These are phyloP conservation scores for Cladosporium sp. DNA, from an alignment of 2,329 filamentous ascomycete species.

Conservation along the genomic window DNA sequence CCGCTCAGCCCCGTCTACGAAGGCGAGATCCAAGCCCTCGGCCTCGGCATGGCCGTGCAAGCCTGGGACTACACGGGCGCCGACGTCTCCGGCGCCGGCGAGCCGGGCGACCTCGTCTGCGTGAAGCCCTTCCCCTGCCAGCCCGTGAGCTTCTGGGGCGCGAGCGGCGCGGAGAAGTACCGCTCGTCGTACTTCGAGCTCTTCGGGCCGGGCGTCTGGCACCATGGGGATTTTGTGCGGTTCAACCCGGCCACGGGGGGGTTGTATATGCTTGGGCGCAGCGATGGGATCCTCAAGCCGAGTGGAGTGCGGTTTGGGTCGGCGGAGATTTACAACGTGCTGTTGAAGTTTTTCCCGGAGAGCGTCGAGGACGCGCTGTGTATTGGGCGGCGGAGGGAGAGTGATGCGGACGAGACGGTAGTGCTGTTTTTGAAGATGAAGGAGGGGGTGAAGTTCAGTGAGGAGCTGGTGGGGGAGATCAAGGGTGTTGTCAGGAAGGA, in stretches of 20 bases:
- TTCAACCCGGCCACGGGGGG: slow-evolving; percentile 67
- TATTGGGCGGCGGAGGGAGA: slow-evolving; percentile 65
- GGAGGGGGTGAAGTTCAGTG: slow-evolving; percentile 49
- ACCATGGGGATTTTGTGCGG: slow-evolving; percentile 87
- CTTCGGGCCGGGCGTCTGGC: slow-evolving; percentile 68
- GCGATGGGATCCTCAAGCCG: slow-evolving; percentile 89
- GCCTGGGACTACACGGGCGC: slow-evolving; percentile 49
- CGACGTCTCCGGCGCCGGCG: slow-evolving; percentile 54
- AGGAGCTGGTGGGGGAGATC: slow-evolving; percentile 57
- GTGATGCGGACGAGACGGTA: slow-evolving; percentile 77
- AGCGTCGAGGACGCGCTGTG: slow-evolving; percentile 83
- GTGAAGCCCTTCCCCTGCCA: slow-evolving; percentile 81
- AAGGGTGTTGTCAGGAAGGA: slow-evolving; percentile 65
- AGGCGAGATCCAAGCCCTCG: slow-evolving; percentile 45
- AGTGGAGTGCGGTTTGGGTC: slow-evolving; percentile 86
- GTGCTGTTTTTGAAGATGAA: slow-evolving; percentile 81
- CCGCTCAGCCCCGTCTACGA: slow-evolving; percentile 44
- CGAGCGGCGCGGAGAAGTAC: slow-evolving; percentile 69
- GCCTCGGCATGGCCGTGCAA: slow-evolving; percentile 46
- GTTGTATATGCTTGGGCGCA: slow-evolving; percentile 83
- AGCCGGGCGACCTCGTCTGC: slow-evolving; percentile 85
- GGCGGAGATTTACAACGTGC: slow-evolving; percentile 93
- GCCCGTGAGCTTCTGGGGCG: slow-evolving; percentile 81
- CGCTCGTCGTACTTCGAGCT: slow-evolving; percentile 78
- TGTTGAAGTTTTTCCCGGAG: slow-evolving; percentile 71